Conservation (phyloP, 1,284 basidiomycete genomes). For the Moesziomyces globuligerus region DNA sequence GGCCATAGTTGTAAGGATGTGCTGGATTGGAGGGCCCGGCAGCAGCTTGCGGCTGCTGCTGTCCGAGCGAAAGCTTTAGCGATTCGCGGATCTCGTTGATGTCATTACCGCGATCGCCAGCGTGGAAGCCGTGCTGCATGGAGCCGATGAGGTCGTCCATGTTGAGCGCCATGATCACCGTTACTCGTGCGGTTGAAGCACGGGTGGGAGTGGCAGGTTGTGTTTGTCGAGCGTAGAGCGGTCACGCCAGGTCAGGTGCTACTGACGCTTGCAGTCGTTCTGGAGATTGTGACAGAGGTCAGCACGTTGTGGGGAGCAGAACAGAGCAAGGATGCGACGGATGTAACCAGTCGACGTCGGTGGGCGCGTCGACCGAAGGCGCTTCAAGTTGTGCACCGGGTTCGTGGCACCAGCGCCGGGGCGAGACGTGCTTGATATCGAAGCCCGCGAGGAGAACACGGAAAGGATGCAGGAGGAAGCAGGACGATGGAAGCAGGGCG, state of each 20-base stretch:
- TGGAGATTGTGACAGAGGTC: background rate
- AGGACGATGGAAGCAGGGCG: background rate
- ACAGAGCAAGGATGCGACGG: background rate
- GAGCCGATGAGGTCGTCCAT: slow-evolving; percentile 61
- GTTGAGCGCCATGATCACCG: slow-evolving; percentile 50
- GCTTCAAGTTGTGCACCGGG: background rate
- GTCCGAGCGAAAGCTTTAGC: slow-evolving; percentile 44
- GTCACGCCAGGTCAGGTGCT: no score
- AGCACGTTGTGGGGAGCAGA: background rate
- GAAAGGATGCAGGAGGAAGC: background rate
- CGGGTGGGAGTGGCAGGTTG: background rate
- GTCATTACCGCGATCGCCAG: slow-evolving; percentile 55
- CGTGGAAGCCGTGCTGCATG: slow-evolving; percentile 57
- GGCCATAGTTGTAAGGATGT: slow-evolving; percentile 2
- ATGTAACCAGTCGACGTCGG: background rate
- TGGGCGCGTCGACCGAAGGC: background rate
- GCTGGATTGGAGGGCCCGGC: slow-evolving; percentile 15
- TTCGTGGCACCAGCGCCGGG: background rate
- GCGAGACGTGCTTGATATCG: no score
- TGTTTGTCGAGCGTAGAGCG: no score
- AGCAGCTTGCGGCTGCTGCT: slow-evolving; percentile 11
- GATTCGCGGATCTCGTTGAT: slow-evolving; percentile 54
- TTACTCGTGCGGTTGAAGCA: background rate
- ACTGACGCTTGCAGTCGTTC: no score
- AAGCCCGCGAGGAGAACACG: no score